Percentiles rank a stretch among this genome's conserved stretches.
Evolutionary conservation across 371 early-diverging fungal species (phyloP).

Genomic region (Smittium culicis): DNA sequence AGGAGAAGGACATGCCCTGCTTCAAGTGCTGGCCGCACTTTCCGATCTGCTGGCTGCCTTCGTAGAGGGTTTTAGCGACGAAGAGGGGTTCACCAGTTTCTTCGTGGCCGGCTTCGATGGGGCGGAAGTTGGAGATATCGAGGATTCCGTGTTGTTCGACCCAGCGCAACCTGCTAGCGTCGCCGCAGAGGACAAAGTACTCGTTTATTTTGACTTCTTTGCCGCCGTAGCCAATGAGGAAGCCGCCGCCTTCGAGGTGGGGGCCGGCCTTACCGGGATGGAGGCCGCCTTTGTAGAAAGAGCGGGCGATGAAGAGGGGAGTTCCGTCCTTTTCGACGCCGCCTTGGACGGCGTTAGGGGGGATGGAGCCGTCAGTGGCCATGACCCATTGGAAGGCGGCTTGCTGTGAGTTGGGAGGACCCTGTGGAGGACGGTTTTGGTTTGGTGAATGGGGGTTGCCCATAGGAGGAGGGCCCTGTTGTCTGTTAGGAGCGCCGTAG

Average conservation of each 20-base stretch:
- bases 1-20: slow-evolving; percentile 25
- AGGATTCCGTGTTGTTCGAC: slow-evolving; percentile 23
- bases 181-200: slow-evolving; percentile 38
- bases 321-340: slow-evolving; percentile 35
- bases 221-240: slow-evolving; percentile 31
- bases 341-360: slow-evolving; percentile 32
- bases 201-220: slow-evolving; percentile 26
- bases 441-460: no score
- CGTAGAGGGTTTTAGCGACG: slow-evolving; percentile 30
- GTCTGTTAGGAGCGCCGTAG: no score
- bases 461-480: no score
- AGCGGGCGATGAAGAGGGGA: slow-evolving; percentile 37
- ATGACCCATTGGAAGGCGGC: slow-evolving; percentile 26
- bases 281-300: slow-evolving; percentile 30
- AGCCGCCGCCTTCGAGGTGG: slow-evolving; percentile 30
- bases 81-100: slow-evolving; percentile 31
- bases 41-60: slow-evolving; percentile 31
- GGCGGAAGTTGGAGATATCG: slow-evolving; percentile 12
- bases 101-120: slow-evolving; percentile 37
- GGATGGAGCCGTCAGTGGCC: slow-evolving; percentile 29
- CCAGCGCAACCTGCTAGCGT: slow-evolving; percentile 34
- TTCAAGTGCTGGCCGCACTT: slow-evolving; percentile 30
- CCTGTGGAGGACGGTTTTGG: no score
- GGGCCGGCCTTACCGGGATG: slow-evolving; percentile 39
- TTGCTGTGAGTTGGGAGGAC: background rate